These are phyloP conservation scores for Solanum lycopersicoides DNA, from an alignment of 257 asterid species.

Conservation along the genomic window DNA sequence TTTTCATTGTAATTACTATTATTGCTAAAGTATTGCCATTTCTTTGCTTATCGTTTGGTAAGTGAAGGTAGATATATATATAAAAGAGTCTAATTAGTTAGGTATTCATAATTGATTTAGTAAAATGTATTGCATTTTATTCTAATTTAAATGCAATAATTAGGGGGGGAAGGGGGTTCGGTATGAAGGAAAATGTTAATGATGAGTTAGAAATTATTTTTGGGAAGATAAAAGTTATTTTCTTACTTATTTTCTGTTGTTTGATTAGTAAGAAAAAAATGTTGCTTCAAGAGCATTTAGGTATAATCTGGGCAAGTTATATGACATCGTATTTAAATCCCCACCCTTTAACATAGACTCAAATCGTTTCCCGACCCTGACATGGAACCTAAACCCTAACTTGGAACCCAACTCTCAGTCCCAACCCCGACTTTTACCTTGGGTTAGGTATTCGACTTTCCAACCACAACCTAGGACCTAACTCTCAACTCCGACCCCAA, in stretches of 20 bases:
- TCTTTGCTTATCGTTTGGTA: background rate
- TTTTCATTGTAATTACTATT: background rate
- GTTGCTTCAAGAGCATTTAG: background rate
- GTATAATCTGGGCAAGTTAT: background rate
- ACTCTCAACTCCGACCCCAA: background rate
- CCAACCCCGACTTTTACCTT: background rate
- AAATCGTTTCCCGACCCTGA: background rate
- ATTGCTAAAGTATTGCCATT: background rate
- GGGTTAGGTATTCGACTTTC: background rate
- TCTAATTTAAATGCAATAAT: background rate
- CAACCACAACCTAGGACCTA: background rate
- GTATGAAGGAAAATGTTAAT: background rate
- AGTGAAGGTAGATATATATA: background rate
- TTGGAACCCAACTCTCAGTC: background rate
- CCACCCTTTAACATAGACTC: background rate
- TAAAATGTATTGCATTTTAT: background rate
- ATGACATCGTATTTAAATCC: background rate
- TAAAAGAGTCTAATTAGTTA: background rate
- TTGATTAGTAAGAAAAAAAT: background rate
- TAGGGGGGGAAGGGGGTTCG: background rate
- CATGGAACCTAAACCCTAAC: background rate
- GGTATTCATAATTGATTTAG: background rate
- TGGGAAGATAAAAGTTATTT: background rate
- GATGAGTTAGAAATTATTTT: background rate
- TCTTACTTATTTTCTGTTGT: background rate